Percentiles rank a stretch among this genome's conserved stretches.
phyloP scores from a whole-genome alignment of 2,329 filamentous ascomycete genomes.

The Claviceps maximensis region DNA sequence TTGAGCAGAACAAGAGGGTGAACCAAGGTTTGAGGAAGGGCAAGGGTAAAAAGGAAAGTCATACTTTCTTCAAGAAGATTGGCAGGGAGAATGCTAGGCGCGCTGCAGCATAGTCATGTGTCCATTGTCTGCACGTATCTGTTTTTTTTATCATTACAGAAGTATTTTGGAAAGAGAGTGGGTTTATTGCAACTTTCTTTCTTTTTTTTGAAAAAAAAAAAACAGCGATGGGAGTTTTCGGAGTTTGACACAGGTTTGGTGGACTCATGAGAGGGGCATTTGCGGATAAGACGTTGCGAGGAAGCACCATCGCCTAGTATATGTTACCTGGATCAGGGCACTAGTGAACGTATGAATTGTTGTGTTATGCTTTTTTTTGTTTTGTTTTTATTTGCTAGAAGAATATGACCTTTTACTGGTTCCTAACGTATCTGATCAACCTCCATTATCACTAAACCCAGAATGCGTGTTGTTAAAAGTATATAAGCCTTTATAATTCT shows the following conservation, averaged over 20 bases:
- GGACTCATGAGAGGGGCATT: neutral
- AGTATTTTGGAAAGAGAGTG: neutral
- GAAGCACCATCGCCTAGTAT: neutral
- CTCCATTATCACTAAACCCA: neutral
- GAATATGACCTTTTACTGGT: too few relatives aligned
- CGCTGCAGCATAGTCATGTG: constrained; percentile 16
- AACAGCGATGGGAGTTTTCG: neutral
- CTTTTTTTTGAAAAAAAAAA: neutral
- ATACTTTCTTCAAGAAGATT: constrained; percentile 30
- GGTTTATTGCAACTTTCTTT: neutral
- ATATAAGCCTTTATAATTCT: too few relatives aligned
- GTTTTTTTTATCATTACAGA: neutral
- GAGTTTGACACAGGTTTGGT: neutral
- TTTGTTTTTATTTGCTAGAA: neutral
- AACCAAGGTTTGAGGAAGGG: constrained; percentile 33
- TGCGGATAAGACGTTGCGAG: neutral
- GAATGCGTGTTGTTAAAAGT: too few relatives aligned
- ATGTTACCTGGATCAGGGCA: too few relatives aligned
- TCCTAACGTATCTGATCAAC: too few relatives aligned
- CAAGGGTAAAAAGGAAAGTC: constrained; percentile 25
- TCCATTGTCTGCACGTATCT: neutral
- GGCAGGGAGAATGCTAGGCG: constrained; percentile 26
- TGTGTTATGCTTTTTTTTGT: neutral
- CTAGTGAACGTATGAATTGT: neutral
- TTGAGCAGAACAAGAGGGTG: constrained; percentile 64